Conservation (phyloP, 1,284 basidiomycete species). For the Sphaerobolus stellatus region DNA sequence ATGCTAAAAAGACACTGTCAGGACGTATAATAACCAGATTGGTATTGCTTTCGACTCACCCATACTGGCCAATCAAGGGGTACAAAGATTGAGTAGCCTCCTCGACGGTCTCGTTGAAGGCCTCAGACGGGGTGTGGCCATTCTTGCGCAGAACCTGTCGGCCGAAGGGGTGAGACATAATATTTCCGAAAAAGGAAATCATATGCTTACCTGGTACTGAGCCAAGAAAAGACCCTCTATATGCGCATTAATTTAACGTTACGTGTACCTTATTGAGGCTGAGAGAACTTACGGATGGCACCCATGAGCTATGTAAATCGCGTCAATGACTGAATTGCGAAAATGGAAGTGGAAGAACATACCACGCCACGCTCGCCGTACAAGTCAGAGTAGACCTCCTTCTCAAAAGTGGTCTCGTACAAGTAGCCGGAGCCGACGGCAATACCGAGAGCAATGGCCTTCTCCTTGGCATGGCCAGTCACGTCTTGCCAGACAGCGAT, state of each 20-base stretch:
- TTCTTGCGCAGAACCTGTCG: slow-evolving; percentile 93
- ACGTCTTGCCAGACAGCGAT: slow-evolving; percentile 93
- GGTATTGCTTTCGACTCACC: slow-evolving; percentile 46
- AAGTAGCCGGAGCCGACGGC: slow-evolving; percentile 95
- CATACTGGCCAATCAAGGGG: slow-evolving; percentile 94
- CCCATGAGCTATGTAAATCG: slow-evolving; percentile 80
- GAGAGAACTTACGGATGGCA: slow-evolving; percentile 83
- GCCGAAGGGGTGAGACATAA: background rate
- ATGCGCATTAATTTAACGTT: slow-evolving; percentile 15
- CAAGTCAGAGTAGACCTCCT: slow-evolving; percentile 99
- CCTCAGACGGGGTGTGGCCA: slow-evolving; percentile 96
- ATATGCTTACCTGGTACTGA: slow-evolving; percentile 64
- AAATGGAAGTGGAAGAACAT: slow-evolving; percentile 37
- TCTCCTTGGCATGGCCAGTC: slow-evolving; percentile 96
- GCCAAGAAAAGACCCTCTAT: slow-evolving; percentile 97
- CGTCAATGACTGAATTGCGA: slow-evolving; percentile 11
- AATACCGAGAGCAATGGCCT: slow-evolving; percentile 93
- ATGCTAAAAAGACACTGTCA: slow-evolving; percentile 2
- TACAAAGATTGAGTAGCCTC: slow-evolving; percentile 99
- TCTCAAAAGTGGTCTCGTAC: slow-evolving; percentile 99
- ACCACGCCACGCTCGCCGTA: slow-evolving; percentile 99
- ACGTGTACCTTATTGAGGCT: background rate
- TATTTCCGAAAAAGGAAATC: background rate
- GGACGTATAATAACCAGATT: background rate
- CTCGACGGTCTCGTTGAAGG: slow-evolving; percentile 99